Evolutionary conservation across 2,329 filamentous ascomycete genomes (phyloP).

Genomic region (Trichoderma breve): DNA sequence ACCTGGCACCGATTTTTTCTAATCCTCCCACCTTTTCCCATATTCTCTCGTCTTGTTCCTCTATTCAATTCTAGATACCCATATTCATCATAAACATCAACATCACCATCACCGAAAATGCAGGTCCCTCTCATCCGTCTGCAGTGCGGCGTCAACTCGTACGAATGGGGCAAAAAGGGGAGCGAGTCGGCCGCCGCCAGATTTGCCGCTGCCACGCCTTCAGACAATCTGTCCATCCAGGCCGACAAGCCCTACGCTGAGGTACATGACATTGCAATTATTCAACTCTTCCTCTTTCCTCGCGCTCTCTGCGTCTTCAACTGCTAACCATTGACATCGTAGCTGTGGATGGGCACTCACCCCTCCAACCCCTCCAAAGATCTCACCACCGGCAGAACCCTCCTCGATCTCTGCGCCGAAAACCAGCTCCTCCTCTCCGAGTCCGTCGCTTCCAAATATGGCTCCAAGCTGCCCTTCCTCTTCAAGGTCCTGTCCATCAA

Average conservation of each 20-base stretch:
- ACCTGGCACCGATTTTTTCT: not conserved
- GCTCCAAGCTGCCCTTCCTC: conserved; percentile 83
- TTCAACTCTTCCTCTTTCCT: not conserved
- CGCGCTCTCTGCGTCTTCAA: not conserved
- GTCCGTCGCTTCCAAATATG: conserved; percentile 72
- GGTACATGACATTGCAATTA: conserved; percentile 51
- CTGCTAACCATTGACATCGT: not conserved
- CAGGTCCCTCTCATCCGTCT: conserved; percentile 82
- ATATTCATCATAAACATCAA: not conserved
- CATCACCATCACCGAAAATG: conserved; percentile 39
- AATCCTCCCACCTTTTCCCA: not conserved
- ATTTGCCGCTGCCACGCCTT: conserved; percentile 81
- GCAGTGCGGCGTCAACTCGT: conserved; percentile 92
- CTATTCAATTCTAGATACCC: not conserved
- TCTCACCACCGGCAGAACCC: conserved; percentile 74
- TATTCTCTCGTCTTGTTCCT: not conserved
- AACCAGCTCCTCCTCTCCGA: conserved; percentile 79
- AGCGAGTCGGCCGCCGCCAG: conserved; percentile 82
- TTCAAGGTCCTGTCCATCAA: conserved; percentile 97
- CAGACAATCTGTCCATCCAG: conserved; percentile 71
- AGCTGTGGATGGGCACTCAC: conserved; percentile 99
- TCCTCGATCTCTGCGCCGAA: conserved; percentile 83
- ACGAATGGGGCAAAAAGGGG: conserved; percentile 97
- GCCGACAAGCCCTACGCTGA: conserved; percentile 92
- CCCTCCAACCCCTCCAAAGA: conserved; percentile 94